These are phyloP conservation scores for Acer campestre DNA, from an alignment of 345 rosid species.

Conservation along the genomic window DNA sequence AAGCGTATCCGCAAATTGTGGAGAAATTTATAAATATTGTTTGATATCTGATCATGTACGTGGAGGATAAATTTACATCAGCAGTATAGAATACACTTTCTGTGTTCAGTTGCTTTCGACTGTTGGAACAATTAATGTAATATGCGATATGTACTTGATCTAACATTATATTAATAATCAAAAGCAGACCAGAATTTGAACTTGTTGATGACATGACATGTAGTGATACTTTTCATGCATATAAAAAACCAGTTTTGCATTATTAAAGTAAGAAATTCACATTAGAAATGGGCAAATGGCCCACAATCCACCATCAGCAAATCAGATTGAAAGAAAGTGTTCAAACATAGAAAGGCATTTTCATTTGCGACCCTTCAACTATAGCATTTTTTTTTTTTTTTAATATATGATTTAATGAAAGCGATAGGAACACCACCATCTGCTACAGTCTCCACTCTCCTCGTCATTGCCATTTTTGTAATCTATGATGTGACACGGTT, in stretches of 20 bases:
- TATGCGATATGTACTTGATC: neutral
- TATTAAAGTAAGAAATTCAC: neutral
- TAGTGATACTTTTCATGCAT: neutral
- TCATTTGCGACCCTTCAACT: neutral
- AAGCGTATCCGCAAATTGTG: neutral
- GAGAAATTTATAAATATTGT: neutral
- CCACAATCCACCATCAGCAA: constrained; percentile 27
- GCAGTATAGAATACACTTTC: neutral
- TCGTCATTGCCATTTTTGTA: neutral
- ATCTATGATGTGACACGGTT: neutral
- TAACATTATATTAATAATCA: neutral
- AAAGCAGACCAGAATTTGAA: constrained; percentile 10
- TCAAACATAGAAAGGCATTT: neutral
- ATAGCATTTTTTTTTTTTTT: neutral
- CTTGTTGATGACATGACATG: neutral
- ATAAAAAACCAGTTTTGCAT: constrained; percentile 1
- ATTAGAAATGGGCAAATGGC: constrained; percentile 21
- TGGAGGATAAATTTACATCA: neutral
- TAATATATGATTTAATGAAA: neutral
- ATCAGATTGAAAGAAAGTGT: constrained; percentile 15
- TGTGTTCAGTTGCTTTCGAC: neutral
- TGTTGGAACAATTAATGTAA: neutral
- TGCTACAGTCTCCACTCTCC: neutral
- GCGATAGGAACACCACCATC: neutral
- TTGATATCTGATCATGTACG: neutral